Evolutionary conservation across 139 green algal genomes (phyloP).

Genomic region (Bryopsis sp.): DNA sequence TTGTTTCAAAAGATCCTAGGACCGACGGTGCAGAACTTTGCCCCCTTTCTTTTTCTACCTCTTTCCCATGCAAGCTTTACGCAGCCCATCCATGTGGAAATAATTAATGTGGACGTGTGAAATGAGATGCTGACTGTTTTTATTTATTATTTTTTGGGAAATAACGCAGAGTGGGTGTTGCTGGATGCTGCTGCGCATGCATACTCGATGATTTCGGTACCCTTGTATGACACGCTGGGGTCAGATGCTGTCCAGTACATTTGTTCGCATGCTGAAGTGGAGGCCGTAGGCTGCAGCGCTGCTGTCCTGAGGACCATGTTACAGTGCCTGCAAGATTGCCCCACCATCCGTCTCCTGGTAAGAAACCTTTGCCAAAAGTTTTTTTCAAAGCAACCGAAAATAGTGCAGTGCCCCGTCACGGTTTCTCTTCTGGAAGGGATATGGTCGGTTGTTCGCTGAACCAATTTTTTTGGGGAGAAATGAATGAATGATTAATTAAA

Average conservation of each 20-base stretch:
- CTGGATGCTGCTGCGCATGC: slow-evolving; percentile 75
- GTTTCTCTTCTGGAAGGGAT: too few species aligned
- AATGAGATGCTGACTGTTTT: not conserved
- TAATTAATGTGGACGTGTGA: too few species aligned
- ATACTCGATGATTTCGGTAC: slow-evolving; percentile 81
- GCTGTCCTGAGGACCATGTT: slow-evolving; percentile 68
- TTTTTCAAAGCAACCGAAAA: too few species aligned
- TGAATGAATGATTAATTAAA: too few species aligned
- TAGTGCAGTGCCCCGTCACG: too few species aligned
- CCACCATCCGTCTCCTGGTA: slow-evolving; percentile 70
- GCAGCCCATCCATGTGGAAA: not conserved
- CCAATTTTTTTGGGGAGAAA: too few species aligned
- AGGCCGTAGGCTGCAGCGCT: slow-evolving; percentile 55
- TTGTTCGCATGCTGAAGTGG: slow-evolving; percentile 84
- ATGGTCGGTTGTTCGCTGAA: too few species aligned
- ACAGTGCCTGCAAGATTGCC: slow-evolving; percentile 54
- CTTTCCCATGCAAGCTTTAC: not conserved
- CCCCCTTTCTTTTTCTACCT: not conserved
- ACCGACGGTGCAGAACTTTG: not conserved
- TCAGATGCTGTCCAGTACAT: slow-evolving; percentile 93
- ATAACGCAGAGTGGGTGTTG: slow-evolving; percentile 77
- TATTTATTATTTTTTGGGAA: slow-evolving; percentile 3
- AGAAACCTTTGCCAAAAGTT: too few species aligned
- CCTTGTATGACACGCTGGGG: slow-evolving; percentile 95
- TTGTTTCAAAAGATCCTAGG: too few species aligned